Evolutionary conservation across 2,329 filamentous ascomycete genomes (phyloP).

Genomic region (Exophiala bonariae): DNA sequence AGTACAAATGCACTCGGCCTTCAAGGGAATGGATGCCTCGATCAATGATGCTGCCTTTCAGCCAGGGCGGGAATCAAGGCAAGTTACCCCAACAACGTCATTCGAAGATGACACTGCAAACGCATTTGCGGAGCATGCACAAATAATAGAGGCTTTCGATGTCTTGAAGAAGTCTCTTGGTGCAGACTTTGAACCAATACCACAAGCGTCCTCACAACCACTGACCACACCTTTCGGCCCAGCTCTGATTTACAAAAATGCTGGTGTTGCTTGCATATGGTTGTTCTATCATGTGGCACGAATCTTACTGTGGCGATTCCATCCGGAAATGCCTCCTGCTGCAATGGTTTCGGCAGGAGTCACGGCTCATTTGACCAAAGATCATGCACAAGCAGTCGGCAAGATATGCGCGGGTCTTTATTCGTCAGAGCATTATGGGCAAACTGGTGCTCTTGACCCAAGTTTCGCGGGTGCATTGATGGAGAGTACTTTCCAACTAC

Average conservation of each 20-base stretch:
- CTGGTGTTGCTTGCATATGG: slow-evolving; percentile 85
- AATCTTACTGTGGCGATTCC: slow-evolving; percentile 77
- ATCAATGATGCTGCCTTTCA: slow-evolving; percentile 36
- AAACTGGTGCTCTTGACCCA: slow-evolving; percentile 61
- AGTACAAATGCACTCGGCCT: slow-evolving; percentile 50
- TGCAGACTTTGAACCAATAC: slow-evolving; percentile 73
- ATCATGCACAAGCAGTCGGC: slow-evolving; percentile 73
- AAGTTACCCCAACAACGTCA: slow-evolving; percentile 42
- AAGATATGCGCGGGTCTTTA: slow-evolving; percentile 73
- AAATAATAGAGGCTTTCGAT: slow-evolving; percentile 43
- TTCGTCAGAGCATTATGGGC: slow-evolving; percentile 37
- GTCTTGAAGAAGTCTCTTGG: slow-evolving; percentile 61
- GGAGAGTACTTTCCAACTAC: slow-evolving; percentile 78
- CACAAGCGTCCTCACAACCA: slow-evolving; percentile 62
- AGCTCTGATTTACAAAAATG: slow-evolving; percentile 78
- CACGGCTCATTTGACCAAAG: slow-evolving; percentile 69
- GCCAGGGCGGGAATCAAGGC: slow-evolving; percentile 3
- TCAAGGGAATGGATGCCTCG: slow-evolving; percentile 49
- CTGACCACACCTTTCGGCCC: slow-evolving; percentile 75
- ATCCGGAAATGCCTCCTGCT: slow-evolving; percentile 87
- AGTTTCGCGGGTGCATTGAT: slow-evolving; percentile 77
- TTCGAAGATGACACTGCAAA: slow-evolving; percentile 64
- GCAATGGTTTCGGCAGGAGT: slow-evolving; percentile 84
- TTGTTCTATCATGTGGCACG: slow-evolving; percentile 81
- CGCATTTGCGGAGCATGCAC: slow-evolving; percentile 76